Evolutionary conservation across 169 alveolate species (phyloP).

Genomic region (Plasmodium sp.): DNA sequence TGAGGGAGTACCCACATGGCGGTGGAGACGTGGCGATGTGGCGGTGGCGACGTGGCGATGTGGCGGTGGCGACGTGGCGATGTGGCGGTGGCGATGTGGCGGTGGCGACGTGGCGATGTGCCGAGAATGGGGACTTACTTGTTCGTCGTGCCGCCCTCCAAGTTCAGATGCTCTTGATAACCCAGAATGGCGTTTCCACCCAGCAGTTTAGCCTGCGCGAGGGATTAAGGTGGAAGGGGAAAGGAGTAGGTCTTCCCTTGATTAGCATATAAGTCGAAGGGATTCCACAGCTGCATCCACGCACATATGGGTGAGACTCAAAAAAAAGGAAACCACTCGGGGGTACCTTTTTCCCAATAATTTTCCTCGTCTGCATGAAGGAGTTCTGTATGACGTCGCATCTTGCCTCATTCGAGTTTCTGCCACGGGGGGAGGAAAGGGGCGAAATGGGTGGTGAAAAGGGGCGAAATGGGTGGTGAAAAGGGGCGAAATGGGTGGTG

Average conservation of each 20-base stretch:
- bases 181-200: slow-evolving; percentile 77
- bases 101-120: neutral
- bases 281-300: neutral
- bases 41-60: neutral
- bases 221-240: neutral
- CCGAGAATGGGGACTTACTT: slow-evolving; percentile 26
- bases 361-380: slow-evolving; percentile 66
- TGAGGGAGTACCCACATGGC: neutral
- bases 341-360: slow-evolving; percentile 69
- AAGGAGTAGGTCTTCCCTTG: neutral
- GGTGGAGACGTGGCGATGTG: neutral
- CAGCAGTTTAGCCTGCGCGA: slow-evolving; percentile 41
- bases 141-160: slow-evolving; percentile 75
- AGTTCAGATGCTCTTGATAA: slow-evolving; percentile 64
- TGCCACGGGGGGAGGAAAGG: neutral
- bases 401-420: slow-evolving; percentile 76
- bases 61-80: neutral
- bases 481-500: neutral
- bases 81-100: no score
- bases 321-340: neutral
- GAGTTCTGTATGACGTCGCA: slow-evolving; percentile 72
- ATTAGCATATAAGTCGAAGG: neutral
- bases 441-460: neutral
- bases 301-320: neutral
- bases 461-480: neutral